These are phyloP conservation scores for Linanthus parryae DNA, from an alignment of 148 eudicot species.

Conservation along the genomic window DNA sequence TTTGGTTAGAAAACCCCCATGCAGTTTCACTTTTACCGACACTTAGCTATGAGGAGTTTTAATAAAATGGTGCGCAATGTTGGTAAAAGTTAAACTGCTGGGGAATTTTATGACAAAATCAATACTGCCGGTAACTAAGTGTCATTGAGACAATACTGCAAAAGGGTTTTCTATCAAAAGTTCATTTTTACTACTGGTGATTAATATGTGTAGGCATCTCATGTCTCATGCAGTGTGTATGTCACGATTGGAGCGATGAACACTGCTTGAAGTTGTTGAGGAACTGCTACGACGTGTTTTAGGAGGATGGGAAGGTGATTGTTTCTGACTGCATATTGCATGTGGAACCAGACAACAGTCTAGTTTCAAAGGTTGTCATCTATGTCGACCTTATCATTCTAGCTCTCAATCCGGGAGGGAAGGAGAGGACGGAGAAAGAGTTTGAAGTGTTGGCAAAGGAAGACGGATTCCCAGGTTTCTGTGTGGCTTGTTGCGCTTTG, in stretches of 20 bases:
- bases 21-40: too few species aligned
- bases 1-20: too few species aligned
- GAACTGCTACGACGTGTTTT: constrained; percentile 31
- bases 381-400: constrained; percentile 21
- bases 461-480: constrained; percentile 26
- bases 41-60: too few species aligned
- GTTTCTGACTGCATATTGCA: constrained; percentile 26
- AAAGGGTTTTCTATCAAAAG: too few species aligned
- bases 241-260: constrained; percentile 33
- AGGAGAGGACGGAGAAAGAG: constrained; percentile 32
- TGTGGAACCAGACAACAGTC: constrained; percentile 16
- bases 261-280: constrained; percentile 29
- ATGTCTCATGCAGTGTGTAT: constrained; percentile 11
- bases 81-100: too few species aligned
- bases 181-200: not conserved
- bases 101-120: too few species aligned
- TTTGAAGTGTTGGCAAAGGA: constrained; percentile 23
- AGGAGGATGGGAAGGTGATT: constrained; percentile 29
- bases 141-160: too few species aligned
- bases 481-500: constrained; percentile 12
- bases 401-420: constrained; percentile 22
- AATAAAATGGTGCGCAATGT: too few species aligned
- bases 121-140: too few species aligned
- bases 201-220: not conserved
- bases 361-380: constrained; percentile 12